Percentiles rank a stretch among this genome's conserved stretches.
These are phyloP conservation scores for Dactylonectria macrodidyma DNA, from an alignment of 2,329 filamentous ascomycete species.

Conservation along the genomic window DNA sequence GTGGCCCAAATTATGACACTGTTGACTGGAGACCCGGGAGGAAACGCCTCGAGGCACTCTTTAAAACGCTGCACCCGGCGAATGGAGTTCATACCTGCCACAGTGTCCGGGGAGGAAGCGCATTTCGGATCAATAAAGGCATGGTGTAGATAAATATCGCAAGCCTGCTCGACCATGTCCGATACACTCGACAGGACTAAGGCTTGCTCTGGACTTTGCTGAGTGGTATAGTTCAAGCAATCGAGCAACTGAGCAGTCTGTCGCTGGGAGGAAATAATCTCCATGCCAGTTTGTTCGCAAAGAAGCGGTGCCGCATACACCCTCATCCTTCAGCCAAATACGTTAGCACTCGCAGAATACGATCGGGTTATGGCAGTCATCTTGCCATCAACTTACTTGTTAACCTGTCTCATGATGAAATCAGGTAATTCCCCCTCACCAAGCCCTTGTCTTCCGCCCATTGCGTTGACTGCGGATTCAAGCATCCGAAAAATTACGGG, in stretches of 20 bases:
- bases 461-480: conserved; percentile 44
- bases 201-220: conserved; percentile 83
- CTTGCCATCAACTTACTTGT: conserved; percentile 41
- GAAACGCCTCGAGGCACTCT: conserved; percentile 40
- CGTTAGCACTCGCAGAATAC: not conserved
- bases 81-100: conserved; percentile 28
- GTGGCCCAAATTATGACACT: conserved; percentile 49
- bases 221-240: conserved; percentile 53
- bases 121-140: conserved; percentile 51
- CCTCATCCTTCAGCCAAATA: conserved; percentile 64
- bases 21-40: conserved; percentile 35
- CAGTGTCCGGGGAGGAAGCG: conserved; percentile 20
- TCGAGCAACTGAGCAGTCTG: conserved; percentile 41
- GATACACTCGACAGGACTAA: conserved; percentile 81
- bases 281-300: conserved; percentile 41
- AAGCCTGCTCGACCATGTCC: conserved; percentile 88
- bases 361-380: not conserved
- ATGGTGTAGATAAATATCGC: conserved; percentile 87
- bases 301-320: conserved; percentile 45
- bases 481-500: conserved; percentile 45
- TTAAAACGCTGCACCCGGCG: conserved; percentile 46
- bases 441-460: conserved; percentile 41
- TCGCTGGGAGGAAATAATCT: conserved; percentile 43
- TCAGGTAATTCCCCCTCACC: conserved; percentile 37
- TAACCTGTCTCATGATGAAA: conserved; percentile 45